phyloP scores from a whole-genome alignment of 805 yeast genomes.

The Wickerhamomyces ciferrii region DNA sequence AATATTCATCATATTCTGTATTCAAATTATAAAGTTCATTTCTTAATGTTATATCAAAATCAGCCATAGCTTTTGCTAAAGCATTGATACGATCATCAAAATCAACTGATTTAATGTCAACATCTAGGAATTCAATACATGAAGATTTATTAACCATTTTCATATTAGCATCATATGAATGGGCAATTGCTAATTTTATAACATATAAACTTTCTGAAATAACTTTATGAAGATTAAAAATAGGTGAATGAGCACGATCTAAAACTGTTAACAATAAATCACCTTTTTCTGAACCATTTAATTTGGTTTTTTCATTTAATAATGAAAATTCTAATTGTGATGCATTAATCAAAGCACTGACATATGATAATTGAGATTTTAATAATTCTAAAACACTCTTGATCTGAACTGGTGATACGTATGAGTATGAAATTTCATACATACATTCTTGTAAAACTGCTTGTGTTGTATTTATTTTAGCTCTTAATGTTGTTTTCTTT shows the following conservation, averaged over 20 bases:
- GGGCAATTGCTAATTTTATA: constrained; percentile 28
- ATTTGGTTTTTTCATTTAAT: constrained; percentile 3
- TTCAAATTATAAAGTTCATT: constrained; percentile 26
- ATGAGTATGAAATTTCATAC: constrained; percentile 44
- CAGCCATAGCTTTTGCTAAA: constrained; percentile 26
- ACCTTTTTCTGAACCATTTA: constrained; percentile 20
- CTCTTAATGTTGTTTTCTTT: constrained; percentile 26
- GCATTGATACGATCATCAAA: constrained; percentile 20
- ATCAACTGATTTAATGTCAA: constrained; percentile 15
- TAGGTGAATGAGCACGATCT: constrained; percentile 23
- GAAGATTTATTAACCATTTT: constrained; percentile 1
- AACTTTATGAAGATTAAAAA: constrained; percentile 27
- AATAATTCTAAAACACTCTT: constrained; percentile 28
- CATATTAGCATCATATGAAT: constrained; percentile 34
- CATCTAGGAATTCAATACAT: constrained; percentile 11
- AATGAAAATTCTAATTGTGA: constrained; percentile 40
- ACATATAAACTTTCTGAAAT: constrained; percentile 28
- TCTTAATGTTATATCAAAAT: constrained; percentile 29
- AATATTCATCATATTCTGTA: constrained; percentile 20
- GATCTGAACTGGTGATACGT: constrained; percentile 36
- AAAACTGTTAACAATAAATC: constrained; percentile 27
- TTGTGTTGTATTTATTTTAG: constrained; percentile 29
- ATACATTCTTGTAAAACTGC: constrained; percentile 40
- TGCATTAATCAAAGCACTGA: constrained; percentile 40
- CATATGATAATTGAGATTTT: constrained; percentile 25